These are phyloP conservation scores for Micromonas pusilla DNA, from an alignment of 139 green algal genomes.

Conservation along the genomic window DNA sequence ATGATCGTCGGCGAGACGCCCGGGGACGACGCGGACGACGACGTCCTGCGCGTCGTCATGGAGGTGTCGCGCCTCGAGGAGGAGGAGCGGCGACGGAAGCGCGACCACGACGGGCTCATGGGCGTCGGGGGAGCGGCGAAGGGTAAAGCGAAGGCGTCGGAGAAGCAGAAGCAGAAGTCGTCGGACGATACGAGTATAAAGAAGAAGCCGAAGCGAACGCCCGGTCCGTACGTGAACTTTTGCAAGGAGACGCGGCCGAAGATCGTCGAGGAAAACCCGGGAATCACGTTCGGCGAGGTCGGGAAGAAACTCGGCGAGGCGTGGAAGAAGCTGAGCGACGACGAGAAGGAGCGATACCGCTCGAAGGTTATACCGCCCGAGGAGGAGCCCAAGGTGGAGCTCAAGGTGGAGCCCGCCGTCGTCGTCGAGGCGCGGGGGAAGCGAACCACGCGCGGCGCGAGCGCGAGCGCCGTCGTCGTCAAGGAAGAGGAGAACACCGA, in stretches of 20 bases:
- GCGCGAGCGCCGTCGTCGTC: too few species aligned
- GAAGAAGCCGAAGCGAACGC: slow-evolving; percentile 31
- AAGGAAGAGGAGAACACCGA: too few species aligned
- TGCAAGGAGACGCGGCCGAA: not conserved
- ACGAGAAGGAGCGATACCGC: slow-evolving; percentile 4
- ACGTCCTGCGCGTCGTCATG: not conserved
- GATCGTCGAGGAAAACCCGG: slow-evolving; percentile 8
- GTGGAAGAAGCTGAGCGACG: slow-evolving; percentile 8
- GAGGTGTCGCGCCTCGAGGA: slow-evolving; percentile 35
- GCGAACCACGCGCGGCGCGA: too few species aligned
- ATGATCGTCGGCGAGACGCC: not conserved
- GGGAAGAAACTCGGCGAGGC: not conserved
- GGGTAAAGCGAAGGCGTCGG: not conserved
- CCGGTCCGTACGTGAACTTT: slow-evolving; percentile 18
- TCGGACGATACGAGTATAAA: slow-evolving; percentile 33
- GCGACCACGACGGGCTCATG: too few species aligned
- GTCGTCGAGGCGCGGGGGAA: too few species aligned
- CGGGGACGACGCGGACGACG: not conserved
- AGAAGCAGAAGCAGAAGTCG: slow-evolving; percentile 18
- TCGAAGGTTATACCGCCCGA: not conserved
- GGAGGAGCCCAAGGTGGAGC: not conserved
- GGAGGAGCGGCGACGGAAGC: slow-evolving; percentile 25
- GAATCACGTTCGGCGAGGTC: slow-evolving; percentile 8
- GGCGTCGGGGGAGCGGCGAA: slow-evolving; percentile 19
- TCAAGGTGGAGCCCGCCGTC: too few species aligned